phyloP scores from a whole-genome alignment of 345 rosid species.

The Eucalyptus rudis region DNA sequence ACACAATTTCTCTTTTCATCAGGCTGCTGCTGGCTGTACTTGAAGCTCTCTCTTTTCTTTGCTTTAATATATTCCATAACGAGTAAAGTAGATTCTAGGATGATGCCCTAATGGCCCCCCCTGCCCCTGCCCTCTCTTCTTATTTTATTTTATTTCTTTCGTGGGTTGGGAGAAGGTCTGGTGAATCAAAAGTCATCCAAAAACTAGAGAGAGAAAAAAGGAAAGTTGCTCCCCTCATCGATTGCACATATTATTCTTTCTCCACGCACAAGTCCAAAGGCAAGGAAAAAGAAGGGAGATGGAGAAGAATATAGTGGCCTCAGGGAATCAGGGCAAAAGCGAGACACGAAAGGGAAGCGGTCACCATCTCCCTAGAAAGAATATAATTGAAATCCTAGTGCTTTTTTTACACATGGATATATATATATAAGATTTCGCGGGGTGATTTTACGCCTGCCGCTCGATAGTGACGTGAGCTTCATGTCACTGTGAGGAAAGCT shows the following conservation, averaged over 20 bases:
- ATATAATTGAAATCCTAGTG: not conserved
- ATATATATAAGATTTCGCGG: not conserved
- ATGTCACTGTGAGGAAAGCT: not conserved
- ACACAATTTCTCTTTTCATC: not conserved
- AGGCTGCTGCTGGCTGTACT: not conserved
- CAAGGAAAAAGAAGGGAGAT: not conserved
- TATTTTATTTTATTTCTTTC: not conserved
- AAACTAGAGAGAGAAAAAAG: not conserved
- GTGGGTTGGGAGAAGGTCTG: not conserved
- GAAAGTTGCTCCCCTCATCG: not conserved
- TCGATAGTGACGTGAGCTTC: not conserved
- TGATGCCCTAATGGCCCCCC: not conserved
- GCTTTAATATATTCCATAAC: not conserved
- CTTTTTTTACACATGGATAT: not conserved
- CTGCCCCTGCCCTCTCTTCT: not conserved
- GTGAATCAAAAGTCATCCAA: not conserved
- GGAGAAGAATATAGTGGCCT: not conserved
- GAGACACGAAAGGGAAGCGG: not conserved
- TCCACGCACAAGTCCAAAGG: not conserved
- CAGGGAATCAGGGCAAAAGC: not conserved
- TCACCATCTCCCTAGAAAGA: not conserved
- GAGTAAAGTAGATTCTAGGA: slow-evolving; percentile 1
- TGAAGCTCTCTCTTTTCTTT: not conserved
- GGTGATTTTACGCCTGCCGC: not conserved
- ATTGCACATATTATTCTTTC: not conserved